Base-by-base conservation (phyloP, 1,139 yeast genomes). In the Maudiozyma humilis region DNA sequence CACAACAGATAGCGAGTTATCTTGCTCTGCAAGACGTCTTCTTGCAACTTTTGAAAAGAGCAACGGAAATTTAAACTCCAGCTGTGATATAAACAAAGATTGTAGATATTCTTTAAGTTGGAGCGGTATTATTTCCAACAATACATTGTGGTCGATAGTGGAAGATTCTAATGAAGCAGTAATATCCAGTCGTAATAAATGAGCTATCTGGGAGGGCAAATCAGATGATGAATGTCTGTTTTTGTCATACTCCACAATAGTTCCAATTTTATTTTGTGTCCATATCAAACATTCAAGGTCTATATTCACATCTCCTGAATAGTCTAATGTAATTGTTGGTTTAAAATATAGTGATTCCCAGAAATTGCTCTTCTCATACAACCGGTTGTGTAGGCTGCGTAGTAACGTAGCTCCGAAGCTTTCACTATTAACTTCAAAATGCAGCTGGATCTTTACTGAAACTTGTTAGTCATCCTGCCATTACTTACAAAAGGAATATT, bases 61-160 rank as follows among this genome's bases (percentile, higher is more conserved):
- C 32, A 60, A 36, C 12, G 64, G 63, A 35, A 48, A 55, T 29
- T 49, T 49, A 30, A 57, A 56, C 40, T 60, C 64, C 19, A 60
- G 42, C 37, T 57, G 62, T 1, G 63, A 58, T 4, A 57, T 16
- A 19, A 60, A 31, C 32, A 60, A 44, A 2, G 63, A 59, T 4
- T 50, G 38, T 23, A 59, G 33, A 43, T 47, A 60, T 30, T 57
- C 60, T 38, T 58, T 57, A 36, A 53, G 41, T 15, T 53, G 60
- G 7, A 44, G 32, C 4, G 38, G 25, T 7, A 46, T 5, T 1
- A 36, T 36, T 5, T 34, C 32, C 12, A 38, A n/a, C n/a, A n/a
- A 7, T 14, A 17, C 14, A 12, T 38, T 17, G 2, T 14, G 15
- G 3, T n/a, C 18, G 7, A 34, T 41, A 18, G 14, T 13, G 12